Base-by-base conservation (phyloP, 164 flowering plant species). In the Vitis labrusca region DNA sequence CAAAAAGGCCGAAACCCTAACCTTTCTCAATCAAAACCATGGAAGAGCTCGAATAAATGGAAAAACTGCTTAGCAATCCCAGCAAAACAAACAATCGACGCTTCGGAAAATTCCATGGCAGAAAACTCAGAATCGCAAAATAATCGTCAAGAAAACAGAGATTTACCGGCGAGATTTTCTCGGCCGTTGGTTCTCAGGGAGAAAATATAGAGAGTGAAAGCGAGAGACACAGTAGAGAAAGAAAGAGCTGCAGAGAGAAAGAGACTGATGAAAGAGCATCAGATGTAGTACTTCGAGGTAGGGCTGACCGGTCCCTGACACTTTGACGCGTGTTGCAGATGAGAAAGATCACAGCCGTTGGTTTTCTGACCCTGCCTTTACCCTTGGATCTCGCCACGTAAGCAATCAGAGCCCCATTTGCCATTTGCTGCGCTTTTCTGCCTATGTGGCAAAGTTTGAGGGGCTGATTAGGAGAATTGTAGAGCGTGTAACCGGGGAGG, bases 201-300 rank as follows among this genome's bases (percentile, higher is more conserved):
- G 27, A 23, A 23, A 23, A 23, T 23, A 23, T 23, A 10, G 19
- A 15, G 48, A 8, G 11, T 7, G 16, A 30, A 19, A 37, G 47
- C 2, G 30, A 54, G 56, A 32, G 30, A 64, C 58, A 29, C 50
- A 68, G 49, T 11, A 60, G 4, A 67, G 32, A n/a, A 29, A 8
- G 66, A 53, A 53, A 60, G 68, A 54, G 66, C 14, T 27, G 66
- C n/a, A 61, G 74, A 49, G 30, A 63, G 27, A 19, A 27, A 60
- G 49, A 52, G 70, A 10, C 23, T n/a, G 58, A 44, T 37, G 73
- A 64, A 63, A 75, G 63, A 58, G 72, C 62, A 50, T 47, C 63
- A n/a, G 69, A 55, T 69, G 76, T 61, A 71, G 73, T 67, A 11
- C 12, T 62, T 72, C 84, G 74, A 76, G 79, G 80, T 66, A 37